Evolutionary conservation across 2,329 filamentous ascomycete genomes (phyloP), one percentile per base, ranked within the genome.

Genomic region (Ilyonectria mors-panacis): DNA sequence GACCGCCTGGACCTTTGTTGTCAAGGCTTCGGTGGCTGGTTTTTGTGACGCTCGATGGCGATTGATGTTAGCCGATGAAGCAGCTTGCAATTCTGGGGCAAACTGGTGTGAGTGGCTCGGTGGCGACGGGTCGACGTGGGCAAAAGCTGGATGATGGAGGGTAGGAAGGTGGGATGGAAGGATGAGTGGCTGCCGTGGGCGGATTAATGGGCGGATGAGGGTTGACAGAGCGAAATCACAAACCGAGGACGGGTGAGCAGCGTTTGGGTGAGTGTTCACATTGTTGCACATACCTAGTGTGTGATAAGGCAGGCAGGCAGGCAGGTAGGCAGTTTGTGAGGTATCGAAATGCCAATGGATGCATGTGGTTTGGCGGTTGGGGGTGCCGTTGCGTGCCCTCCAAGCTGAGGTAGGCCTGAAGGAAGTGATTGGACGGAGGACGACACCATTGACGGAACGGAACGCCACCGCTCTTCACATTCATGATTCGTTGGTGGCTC

Each of bases 21-120:
- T 59, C 55, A 62, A 70, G 48, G 65, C 48, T 71, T 65, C 15
- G 39, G 57, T 62, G 61, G 59, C 58, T 58, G 65, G 65, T 63
- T 63, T 63, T 70, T 60, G 35, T 63, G 66, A 68, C 66, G 56
- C 59, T 69, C n/a, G 50, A 64, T 74, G 65, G 56, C 50, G 61
- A 50, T 50, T 62, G 54, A 56, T 60, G 61, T 54, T 55, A 55
- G 59, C 55, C 44, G 39, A 59, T 59, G 35, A 42, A 51, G 64
- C 33, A 66, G 37, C 54, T 68, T 59, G 59, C 61, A 63, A 59
- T 66, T 72, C 63, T 70, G 54, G 55, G 65, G 54, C 61, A 68
- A 66, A 61, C 64, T 61, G 62, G 60, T 51, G 59, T 54, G 66
- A 68, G 63, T 62, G 48, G 58, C 57, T 50, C 53, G 42, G 63